Conservation (phyloP, 352 stramenopile species). For the Globisporangium cylindrosporum region DNA sequence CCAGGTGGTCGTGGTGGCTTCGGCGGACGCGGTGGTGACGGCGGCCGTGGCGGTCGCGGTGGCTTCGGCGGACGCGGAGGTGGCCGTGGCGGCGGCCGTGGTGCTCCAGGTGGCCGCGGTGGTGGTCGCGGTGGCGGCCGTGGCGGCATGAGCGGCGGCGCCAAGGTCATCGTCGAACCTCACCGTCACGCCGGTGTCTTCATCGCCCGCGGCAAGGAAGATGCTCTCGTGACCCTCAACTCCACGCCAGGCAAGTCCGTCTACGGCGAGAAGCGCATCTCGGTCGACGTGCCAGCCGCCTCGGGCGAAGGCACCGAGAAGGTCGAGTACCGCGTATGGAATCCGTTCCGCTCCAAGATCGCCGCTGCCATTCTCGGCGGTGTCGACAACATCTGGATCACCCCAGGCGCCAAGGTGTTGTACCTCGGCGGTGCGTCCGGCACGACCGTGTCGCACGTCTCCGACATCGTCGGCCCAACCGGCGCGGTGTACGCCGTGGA, state of each 20-base stretch:
- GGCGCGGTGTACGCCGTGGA: conserved; percentile 99
- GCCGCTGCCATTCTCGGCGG: conserved; percentile 98
- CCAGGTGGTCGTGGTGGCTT: conserved; percentile 44
- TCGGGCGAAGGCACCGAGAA: conserved; percentile 92
- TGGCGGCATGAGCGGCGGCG: conserved; percentile 93
- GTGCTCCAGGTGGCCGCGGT: conserved; percentile 42
- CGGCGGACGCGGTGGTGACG: conserved; percentile 45
- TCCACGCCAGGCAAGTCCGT: conserved; percentile 98
- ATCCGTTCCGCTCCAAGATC: conserved; percentile 99
- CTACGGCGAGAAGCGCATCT: conserved; percentile 99
- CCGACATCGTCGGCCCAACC: conserved; percentile 97
- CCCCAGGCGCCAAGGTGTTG: conserved; percentile 96
- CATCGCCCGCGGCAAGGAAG: conserved; percentile 98
- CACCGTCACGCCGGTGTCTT: conserved; percentile 99
- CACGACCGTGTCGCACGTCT: conserved; percentile 99
- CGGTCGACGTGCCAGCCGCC: conserved; percentile 93
- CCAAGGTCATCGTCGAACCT: conserved; percentile 97
- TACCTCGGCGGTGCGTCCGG: conserved; percentile 98
- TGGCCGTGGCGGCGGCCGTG: conserved; percentile 36
- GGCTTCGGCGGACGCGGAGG: conserved; percentile 34
- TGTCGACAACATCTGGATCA: conserved; percentile 99
- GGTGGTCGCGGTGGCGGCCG: conserved; percentile 60
- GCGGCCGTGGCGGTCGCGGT: conserved; percentile 49
- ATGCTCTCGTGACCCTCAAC: conserved; percentile 98
- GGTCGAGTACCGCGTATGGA: conserved; percentile 99